phyloP scores from a whole-genome alignment of 352 stramenopile genomes.

The Pythium aristosporum region DNA sequence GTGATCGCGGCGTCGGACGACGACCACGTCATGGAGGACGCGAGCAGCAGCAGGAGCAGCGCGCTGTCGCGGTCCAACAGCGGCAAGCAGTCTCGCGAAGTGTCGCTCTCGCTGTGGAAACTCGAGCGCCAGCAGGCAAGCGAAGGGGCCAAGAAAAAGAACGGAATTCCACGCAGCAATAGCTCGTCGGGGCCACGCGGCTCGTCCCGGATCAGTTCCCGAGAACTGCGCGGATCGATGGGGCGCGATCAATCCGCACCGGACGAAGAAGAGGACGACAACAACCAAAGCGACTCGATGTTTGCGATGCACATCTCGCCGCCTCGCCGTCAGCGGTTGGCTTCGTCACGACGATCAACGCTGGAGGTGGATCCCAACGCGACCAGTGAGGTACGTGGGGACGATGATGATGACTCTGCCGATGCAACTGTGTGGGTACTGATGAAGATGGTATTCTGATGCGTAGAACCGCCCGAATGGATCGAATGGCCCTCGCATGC shows the following conservation, averaged over 20 bases:
- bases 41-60: not conserved
- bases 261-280: not conserved
- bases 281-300: constrained; percentile 23
- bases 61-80: not conserved
- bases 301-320: constrained; percentile 27
- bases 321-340: constrained; percentile 13
- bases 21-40: constrained; percentile 19
- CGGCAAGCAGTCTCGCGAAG: constrained; percentile 20
- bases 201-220: constrained; percentile 11
- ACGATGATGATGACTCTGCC: not conserved
- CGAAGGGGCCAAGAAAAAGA: constrained; percentile 5
- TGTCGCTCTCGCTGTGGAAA: constrained; percentile 24
- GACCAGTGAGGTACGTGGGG: constrained; percentile 8
- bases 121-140: constrained; percentile 17
- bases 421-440: not conserved
- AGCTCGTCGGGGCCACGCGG: not conserved
- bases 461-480: constrained; percentile 9
- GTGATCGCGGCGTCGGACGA: constrained; percentile 19
- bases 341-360: constrained; percentile 13
- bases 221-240: constrained; percentile 19
- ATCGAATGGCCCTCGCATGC: constrained; percentile 17
- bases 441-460: not conserved
- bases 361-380: constrained; percentile 11
- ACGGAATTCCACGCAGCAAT: constrained; percentile 14
- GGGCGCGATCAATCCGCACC: not conserved